These are phyloP conservation scores for Conticribra guillardii DNA, from an alignment of 108 stramenopile species.

Conservation along the genomic window DNA sequence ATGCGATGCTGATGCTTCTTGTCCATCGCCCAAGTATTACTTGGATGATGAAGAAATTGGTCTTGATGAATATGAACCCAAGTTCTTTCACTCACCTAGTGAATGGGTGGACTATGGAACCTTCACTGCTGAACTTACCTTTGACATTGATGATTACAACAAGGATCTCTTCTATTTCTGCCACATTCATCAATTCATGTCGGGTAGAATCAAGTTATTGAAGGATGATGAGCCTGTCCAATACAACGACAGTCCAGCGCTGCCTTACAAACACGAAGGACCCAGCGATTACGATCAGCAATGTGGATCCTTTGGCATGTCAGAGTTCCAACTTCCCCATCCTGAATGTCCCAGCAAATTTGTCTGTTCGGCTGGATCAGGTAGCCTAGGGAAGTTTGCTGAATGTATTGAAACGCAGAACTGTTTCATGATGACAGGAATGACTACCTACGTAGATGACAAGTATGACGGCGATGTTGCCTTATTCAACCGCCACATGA, in stretches of 20 bases:
- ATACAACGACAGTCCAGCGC: constrained; percentile 38
- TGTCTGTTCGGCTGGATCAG: constrained; percentile 40
- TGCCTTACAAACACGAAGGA: constrained; percentile 64
- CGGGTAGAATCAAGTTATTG: constrained; percentile 76
- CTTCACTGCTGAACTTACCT: constrained; percentile 56
- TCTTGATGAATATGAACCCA: constrained; percentile 84
- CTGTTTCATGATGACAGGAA: constrained; percentile 71
- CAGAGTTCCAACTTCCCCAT: constrained; percentile 58
- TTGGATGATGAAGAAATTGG: constrained; percentile 67
- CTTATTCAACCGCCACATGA: constrained; percentile 90
- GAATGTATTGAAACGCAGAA: constrained; percentile 79
- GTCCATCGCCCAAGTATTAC: constrained; percentile 84
- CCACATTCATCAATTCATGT: constrained; percentile 82
- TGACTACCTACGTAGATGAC: constrained; percentile 55
- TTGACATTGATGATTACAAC: constrained; percentile 43
- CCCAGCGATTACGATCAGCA: constrained; percentile 54
- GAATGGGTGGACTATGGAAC: constrained; percentile 65
- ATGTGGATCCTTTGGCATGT: constrained; percentile 80
- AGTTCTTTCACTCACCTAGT: constrained; percentile 71
- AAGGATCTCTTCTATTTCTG: constrained; percentile 94
- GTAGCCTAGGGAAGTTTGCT: constrained; percentile 45
- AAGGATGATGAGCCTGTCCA: constrained; percentile 52
- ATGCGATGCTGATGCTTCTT: constrained; percentile 48
- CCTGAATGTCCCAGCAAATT: constrained; percentile 61
- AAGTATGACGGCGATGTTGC: constrained; percentile 32